Evolutionary conservation across 2,329 filamentous ascomycete species (phyloP), one percentile per base, ranked within the genome.

Genomic region (Fonsecaea nubica): DNA sequence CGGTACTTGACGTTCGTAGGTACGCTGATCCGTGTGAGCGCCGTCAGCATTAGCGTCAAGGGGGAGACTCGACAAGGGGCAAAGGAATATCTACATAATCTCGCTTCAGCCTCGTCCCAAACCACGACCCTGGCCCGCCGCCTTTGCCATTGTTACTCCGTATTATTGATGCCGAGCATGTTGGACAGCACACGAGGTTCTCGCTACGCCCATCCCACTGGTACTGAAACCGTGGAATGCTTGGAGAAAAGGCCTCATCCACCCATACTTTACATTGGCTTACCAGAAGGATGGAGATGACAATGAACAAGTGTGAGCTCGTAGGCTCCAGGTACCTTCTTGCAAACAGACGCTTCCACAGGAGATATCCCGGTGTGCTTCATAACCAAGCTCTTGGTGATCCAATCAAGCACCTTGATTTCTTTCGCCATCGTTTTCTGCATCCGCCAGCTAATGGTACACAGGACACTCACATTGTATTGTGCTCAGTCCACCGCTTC

Each of bases 401-500:
- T 21, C 12, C 21, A 9, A 50, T 25, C 18, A 25, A 12, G 3
- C 18, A 50, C 8, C 10, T 25, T 50, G 6, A 12, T 50, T 21
- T n/a, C 40, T 9, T 3, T 50, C 4, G 45, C 45, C 45, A 50
- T 42, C 40, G 18, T 50, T 13, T 21, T 50, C 18, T 25, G 18
- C 9, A 25, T 25, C 21, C 45, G 9, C 18, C 9, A 8, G 18
- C 10, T 21, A 50, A 8, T 50, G 10, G 45, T 50, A 54, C 50
- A 30, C 8, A 50, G 10, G 21, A 4, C n/a, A 7, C 33, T 55
- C 30, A 33, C 8, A n/a, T 55, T 30, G 30, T 35, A 33, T 6
- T 35, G 52, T 55, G 30, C 7, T 67, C 61, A 69, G 61, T 69
- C 69, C 62, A 71, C 25, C 10, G 64, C 69, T 35, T 71, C 69